Evolutionary conservation across 176 grass and related monocot genomes (phyloP), one percentile per base, ranked within the genome.

Genomic region (Bromus sterilis): DNA sequence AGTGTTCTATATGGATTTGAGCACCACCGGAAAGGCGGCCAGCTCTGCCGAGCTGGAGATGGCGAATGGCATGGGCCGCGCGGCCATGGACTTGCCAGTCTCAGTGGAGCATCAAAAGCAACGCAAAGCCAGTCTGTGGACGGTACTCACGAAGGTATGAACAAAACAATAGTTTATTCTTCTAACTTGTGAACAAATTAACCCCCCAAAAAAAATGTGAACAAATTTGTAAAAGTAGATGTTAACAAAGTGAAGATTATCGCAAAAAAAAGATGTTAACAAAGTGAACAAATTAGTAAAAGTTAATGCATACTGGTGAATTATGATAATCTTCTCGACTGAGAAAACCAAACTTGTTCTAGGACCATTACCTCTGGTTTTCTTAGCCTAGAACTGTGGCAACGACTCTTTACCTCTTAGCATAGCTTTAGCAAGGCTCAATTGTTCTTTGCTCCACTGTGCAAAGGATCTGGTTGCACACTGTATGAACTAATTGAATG

Each of bases 1-100:
- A 33, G 92, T 94, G 12, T 94, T 97, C 66, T 97, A 92, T 58
- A 94, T 91, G 95, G 92, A 95, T 88, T 85, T 95, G 64, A 78
- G 76, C 2, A 67, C 67, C 9, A 82, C 85, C 5, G 84, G 83
- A 0, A 93, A 82, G 65, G 83, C 39, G 12, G 33, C 37, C 33
- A 84, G 44, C 59, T 36, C 56, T 2, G 25, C 42, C n/a, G 89
- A 94, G 67, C 31, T 86, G 56, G 79, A 87, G 76, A 86, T 73
- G 81, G 70, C n/a, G 8, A 82, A 43, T 78, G 86, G 78, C n/a
- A 49, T 25, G 31, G n/a, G n/a, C n/a, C n/a, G n/a, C n/a, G n/a
- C n/a, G n/a, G 25, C 75, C 4, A 71, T 70, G 37, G 83, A 85
- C 3, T 28, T 90, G 80, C 85, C 82, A 1, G 26, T 75, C 32